Conservation (phyloP, 2,329 filamentous ascomycete genomes). For the Rhexocercosporidium sp. region DNA sequence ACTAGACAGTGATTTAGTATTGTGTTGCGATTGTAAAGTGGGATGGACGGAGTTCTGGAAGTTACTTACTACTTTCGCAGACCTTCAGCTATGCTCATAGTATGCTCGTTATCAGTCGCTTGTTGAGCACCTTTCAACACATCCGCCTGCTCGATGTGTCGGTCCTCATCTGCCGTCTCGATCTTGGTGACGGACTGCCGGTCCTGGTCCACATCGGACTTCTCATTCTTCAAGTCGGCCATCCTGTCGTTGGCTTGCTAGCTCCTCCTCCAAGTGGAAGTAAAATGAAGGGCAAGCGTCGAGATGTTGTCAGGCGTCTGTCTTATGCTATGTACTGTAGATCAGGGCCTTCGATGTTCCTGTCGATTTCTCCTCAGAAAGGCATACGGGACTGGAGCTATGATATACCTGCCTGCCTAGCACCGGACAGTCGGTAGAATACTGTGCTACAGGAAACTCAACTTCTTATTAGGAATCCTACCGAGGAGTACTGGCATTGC, state of each 20-base stretch:
- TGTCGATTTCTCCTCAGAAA: neutral
- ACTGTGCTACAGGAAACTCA: too few relatives aligned
- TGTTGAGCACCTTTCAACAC: constrained; percentile 18
- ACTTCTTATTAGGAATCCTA: too few relatives aligned
- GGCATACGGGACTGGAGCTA: neutral
- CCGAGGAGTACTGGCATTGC: too few relatives aligned
- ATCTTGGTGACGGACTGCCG: neutral
- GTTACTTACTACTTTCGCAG: constrained; percentile 12
- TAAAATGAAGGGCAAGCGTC: too few relatives aligned
- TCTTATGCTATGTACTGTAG: neutral
- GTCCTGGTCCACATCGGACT: neutral
- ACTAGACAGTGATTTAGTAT: neutral
- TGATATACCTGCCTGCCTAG: neutral
- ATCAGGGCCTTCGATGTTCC: neutral
- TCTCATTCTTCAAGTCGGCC: neutral
- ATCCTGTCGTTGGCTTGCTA: neutral
- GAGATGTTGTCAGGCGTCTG: too few relatives aligned
- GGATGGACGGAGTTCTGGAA: neutral
- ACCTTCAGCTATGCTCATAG: constrained; percentile 23
- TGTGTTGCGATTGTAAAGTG: neutral
- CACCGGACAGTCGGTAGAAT: neutral
- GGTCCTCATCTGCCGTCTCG: constrained; percentile 6
- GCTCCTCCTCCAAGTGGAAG: neutral
- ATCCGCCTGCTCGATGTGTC: constrained; percentile 11
- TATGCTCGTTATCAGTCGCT: constrained; percentile 29